Base-by-base conservation (phyloP, 2,329 filamentous ascomycete genomes). In the Aspergillus cejpii region DNA sequence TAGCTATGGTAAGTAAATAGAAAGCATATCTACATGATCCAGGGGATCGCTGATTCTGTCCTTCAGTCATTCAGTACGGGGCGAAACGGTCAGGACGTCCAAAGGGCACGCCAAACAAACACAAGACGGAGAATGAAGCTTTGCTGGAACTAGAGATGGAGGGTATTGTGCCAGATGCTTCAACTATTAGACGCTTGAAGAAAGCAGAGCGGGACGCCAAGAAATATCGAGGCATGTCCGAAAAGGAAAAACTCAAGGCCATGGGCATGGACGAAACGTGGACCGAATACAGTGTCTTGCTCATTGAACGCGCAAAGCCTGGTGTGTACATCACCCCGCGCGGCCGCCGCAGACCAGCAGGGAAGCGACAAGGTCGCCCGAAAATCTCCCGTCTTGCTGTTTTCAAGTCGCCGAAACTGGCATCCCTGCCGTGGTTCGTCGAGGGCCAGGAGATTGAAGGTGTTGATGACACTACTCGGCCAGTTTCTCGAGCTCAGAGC, bases 241-340 rank as follows among this genome's bases (percentile, higher is more conserved):
- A 64, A 46, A 62, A 62, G 24, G 66, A 70, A 41, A 64, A 54
- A 31, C 56, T 70, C 2, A 62, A 67, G 45, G 62, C 65, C 17
- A 53, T 65, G 42, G 68, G 68, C 1, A 50, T 69, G 47, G 67
- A 70, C 46, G 64, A 68, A 40, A 60, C 58, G 1, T 71, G 65
- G 65, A 69, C 67, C 1, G 64, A 68, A 45, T 70, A 69, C 44
- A 67, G 54, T 24, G 56, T 65, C 19, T 44, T 67, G 3, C 43
- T 65, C 3, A 63, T 69, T 37, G 61, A 69, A 21, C 64, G 65
- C n/a, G 54, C 60, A 10, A 49, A 45, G 3, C 57, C 66, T 10
- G 70, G 71, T 7, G 58, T 71, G 8, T 72, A 70, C 45, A 45
- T 72, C 19, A 71, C 70, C 8, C 57, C 65, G 3, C 55, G 54